Evolutionary conservation across 1,139 yeast species (phyloP).

Genomic region (Kluyveromyces sp.): DNA sequence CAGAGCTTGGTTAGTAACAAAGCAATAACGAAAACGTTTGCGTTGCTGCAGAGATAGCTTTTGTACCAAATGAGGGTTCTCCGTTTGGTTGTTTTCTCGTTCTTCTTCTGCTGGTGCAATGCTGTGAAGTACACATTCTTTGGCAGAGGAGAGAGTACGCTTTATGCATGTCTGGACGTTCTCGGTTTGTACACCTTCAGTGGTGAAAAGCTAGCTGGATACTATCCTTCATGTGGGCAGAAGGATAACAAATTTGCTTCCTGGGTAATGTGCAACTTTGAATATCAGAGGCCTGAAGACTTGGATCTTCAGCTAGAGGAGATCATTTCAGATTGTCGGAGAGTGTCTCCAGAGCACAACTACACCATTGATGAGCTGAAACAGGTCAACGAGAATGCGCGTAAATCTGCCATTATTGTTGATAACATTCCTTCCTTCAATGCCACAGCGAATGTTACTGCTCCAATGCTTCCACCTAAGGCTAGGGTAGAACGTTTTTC

Average conservation of each 20-base stretch:
- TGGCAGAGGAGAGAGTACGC: neutral
- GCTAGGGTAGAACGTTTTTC: slow-evolving; percentile 1
- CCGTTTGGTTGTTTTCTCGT: neutral
- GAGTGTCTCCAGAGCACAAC: neutral
- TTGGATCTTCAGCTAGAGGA: neutral
- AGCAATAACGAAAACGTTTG: neutral
- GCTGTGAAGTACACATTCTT: slow-evolving; percentile 2
- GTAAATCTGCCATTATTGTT: neutral
- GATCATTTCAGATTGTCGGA: neutral
- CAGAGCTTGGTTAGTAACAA: no score
- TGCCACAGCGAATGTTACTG: neutral
- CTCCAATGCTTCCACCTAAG: neutral
- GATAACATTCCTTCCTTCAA: neutral
- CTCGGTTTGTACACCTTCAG: neutral
- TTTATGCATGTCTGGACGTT: slow-evolving; percentile 1
- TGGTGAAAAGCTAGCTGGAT: neutral
- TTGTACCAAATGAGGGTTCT: neutral
- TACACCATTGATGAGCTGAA: neutral
- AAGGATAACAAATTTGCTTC: slow-evolving; percentile 1
- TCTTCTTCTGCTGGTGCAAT: neutral
- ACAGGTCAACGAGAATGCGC: neutral
- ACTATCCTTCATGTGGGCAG: slow-evolving; percentile 1
- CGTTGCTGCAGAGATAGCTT: neutral
- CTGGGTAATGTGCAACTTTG: slow-evolving; percentile 1
- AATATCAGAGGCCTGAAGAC: neutral